Base-by-base conservation (phyloP, 75 land plant species). In the Adiantum capillusveneris region DNA sequence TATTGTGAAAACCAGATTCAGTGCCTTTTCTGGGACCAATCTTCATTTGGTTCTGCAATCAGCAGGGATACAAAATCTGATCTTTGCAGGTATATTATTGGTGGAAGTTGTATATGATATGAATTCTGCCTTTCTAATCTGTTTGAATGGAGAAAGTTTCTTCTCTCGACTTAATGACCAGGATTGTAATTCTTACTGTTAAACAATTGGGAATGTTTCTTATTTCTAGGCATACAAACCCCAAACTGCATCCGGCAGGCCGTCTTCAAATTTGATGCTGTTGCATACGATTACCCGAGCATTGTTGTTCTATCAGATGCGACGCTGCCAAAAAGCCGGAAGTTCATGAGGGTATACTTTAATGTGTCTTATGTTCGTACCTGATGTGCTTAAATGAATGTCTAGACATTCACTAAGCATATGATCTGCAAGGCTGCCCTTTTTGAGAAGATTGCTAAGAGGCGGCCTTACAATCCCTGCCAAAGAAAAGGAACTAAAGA, bases 171-270 rank as follows among this genome's bases (percentile, higher is more conserved):
- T n/a, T n/a, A n/a, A n/a, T n/a, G n/a, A n/a, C n/a, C n/a, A n/a
- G n/a, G n/a, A n/a, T n/a, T n/a, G n/a, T n/a, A n/a, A n/a, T n/a
- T n/a, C n/a, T n/a, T n/a, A n/a, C n/a, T n/a, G n/a, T n/a, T n/a
- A n/a, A n/a, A n/a, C n/a, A n/a, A n/a, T n/a, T n/a, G n/a, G n/a
- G 63, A 54, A 39, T 46, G 43, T 34, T 13, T 22, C 56, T 46
- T 34, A 9, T 34, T 27, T 48, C 12, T 73, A 88, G 94, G 94
- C 43, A 90, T 88, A 26, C 94, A 84, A 61, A 90, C 96, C 20
- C 92, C 87, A 53, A 86, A 90, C 55, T 90, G 91, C 62, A 83
- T 90, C 36, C 56, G 91, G 46, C 88, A 91, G 70, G 80, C 91
- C n/a, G 91, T 79, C 9, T n/a, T n/a, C n/a, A n/a, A n/a, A n/a